These are phyloP conservation scores for Saturnispora sekii DNA, from an alignment of 805 yeast genomes.

Conservation along the genomic window DNA sequence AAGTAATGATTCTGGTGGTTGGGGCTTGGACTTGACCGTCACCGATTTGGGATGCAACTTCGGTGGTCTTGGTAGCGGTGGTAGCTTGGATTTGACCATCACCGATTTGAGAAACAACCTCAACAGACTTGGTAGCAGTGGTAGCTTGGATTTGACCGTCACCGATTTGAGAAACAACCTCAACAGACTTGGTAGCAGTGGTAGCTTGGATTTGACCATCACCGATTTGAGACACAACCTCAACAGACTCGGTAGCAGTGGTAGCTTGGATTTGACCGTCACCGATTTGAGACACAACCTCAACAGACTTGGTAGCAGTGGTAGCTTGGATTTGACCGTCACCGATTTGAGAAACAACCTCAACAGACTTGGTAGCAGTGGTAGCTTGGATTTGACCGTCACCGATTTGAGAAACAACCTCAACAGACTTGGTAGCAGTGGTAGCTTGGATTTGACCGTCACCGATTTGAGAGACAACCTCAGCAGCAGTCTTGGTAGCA, in stretches of 20 bases:
- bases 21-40: constrained; percentile 24
- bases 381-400: constrained; percentile 36
- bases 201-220: constrained; percentile 34
- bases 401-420: constrained; percentile 39
- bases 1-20: constrained; percentile 26
- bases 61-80: constrained; percentile 23
- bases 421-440: constrained; percentile 15
- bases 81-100: constrained; percentile 34
- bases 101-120: constrained; percentile 31
- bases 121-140: constrained; percentile 28
- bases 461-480: constrained; percentile 34
- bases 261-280: constrained; percentile 31
- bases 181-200: constrained; percentile 18
- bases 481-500: constrained; percentile 11
- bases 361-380: constrained; percentile 6
- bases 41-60: constrained; percentile 19
- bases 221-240: constrained; percentile 31
- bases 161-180: constrained; percentile 9
- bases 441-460: constrained; percentile 36
- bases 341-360: constrained; percentile 17
- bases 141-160: constrained; percentile 31
- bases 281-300: constrained; percentile 9
- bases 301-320: constrained; percentile 18
- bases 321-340: constrained; percentile 39
- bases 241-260: constrained; percentile 28